Evolutionary conservation across 768 basidiomycete genomes (phyloP).

Genomic region (Xerocomellus dryophilus): DNA sequence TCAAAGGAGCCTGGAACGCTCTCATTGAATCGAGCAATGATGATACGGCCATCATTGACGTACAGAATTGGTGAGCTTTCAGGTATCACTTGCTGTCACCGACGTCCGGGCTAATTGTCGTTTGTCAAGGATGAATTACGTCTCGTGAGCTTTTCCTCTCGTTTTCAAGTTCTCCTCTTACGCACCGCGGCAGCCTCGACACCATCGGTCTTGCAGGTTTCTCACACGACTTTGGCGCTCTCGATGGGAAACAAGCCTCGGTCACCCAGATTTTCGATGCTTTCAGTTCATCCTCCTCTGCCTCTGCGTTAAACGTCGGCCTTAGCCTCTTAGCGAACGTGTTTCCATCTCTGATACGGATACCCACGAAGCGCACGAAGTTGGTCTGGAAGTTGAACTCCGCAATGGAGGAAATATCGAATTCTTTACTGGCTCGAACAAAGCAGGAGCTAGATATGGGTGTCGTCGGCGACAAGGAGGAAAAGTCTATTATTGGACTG

Average conservation of each 20-base stretch:
- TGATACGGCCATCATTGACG: slow-evolving; percentile 34
- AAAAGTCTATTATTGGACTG: slow-evolving; percentile 26
- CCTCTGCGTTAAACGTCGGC: slow-evolving; percentile 28
- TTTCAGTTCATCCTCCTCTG: slow-evolving; percentile 21
- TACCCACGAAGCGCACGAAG: slow-evolving; percentile 38
- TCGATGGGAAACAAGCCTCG: slow-evolving; percentile 46
- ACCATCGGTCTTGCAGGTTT: slow-evolving; percentile 61
- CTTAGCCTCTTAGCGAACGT: slow-evolving; percentile 36
- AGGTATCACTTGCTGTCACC: too few relatives aligned
- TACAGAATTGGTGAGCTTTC: slow-evolving; percentile 33
- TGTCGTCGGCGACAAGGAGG: slow-evolving; percentile 21
- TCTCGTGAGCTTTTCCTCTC: slow-evolving; percentile 25
- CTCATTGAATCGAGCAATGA: slow-evolving; percentile 21
- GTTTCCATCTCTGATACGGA: slow-evolving; percentile 34
- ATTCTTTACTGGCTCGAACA: slow-evolving; percentile 37
- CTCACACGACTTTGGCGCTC: slow-evolving; percentile 53
- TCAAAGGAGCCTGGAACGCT: slow-evolving; percentile 31
- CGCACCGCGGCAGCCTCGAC: slow-evolving; percentile 41
- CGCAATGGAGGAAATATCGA: slow-evolving; percentile 41
- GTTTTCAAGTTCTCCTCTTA: neutral
- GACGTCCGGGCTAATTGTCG: neutral
- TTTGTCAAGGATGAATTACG: slow-evolving; percentile 31
- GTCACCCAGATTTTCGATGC: slow-evolving; percentile 42
- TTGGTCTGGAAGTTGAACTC: slow-evolving; percentile 29
- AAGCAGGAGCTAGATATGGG: slow-evolving; percentile 31